A percentile compares a stretch with the other conserved stretches of the same genome.
phyloP scores from a whole-genome alignment of 768 basidiomycete species.

The Phanerochaete carnosa region DNA sequence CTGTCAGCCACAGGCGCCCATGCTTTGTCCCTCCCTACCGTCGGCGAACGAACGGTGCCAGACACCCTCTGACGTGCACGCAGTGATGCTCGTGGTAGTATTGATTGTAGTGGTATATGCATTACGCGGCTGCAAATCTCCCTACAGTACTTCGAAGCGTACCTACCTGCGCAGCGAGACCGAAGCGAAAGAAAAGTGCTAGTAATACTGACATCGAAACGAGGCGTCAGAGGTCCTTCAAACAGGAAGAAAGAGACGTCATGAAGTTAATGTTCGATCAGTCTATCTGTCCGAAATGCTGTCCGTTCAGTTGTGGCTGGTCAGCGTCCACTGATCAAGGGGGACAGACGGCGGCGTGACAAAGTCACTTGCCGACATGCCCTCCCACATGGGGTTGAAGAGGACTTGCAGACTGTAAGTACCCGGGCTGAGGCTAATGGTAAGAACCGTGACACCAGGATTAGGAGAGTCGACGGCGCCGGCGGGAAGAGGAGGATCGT shows the following conservation, averaged over 20 bases:
- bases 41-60: no score
- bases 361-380: slow-evolving; percentile 55
- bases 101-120: slow-evolving; percentile 1
- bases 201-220: slow-evolving; percentile 7
- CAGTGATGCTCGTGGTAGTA: background rate
- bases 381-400: slow-evolving; percentile 92
- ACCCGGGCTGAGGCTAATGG: slow-evolving; percentile 66
- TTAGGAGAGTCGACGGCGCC: slow-evolving; percentile 67
- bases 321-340: slow-evolving; percentile 72
- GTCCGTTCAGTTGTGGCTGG: slow-evolving; percentile 60
- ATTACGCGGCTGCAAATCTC: slow-evolving; percentile 3
- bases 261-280: background rate
- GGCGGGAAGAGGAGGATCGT: slow-evolving; percentile 59
- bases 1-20: slow-evolving; percentile 5
- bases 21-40: slow-evolving; percentile 6
- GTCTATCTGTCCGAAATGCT: slow-evolving; percentile 3
- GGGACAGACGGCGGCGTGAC: slow-evolving; percentile 71
- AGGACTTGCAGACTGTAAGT: slow-evolving; percentile 76
- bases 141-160: slow-evolving; percentile 4
- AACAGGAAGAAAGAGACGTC: background rate
- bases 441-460: slow-evolving; percentile 74
- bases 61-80: background rate
- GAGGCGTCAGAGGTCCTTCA: slow-evolving; percentile 8
- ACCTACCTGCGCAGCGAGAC: slow-evolving; percentile 2
- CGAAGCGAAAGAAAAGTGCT: background rate